Percentiles rank a stretch among this genome's conserved stretches.
These are phyloP conservation scores for Pyrenophora tritici-repentis DNA, from an alignment of 2,329 filamentous ascomycete species.

Conservation along the genomic window DNA sequence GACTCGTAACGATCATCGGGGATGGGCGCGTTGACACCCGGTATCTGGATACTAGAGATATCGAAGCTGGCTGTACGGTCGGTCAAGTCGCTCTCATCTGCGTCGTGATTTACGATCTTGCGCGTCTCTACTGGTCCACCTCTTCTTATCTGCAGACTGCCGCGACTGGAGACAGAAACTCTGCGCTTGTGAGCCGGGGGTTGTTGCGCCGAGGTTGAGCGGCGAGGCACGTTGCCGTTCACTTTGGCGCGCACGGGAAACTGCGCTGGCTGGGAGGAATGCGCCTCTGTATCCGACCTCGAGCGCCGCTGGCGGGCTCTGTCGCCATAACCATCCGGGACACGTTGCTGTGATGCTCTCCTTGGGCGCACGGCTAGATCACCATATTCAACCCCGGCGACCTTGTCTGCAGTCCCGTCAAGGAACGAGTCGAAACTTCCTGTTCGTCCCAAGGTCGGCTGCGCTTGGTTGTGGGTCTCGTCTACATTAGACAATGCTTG, in stretches of 20 bases:
- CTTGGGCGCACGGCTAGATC: conserved; percentile 26
- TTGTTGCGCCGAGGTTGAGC: conserved; percentile 27
- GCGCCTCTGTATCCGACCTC: conserved; percentile 33
- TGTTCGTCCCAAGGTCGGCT: conserved; percentile 40
- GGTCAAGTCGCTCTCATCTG: conserved; percentile 38
- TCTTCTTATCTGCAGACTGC: conserved; percentile 42
- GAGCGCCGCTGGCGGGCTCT: conserved; percentile 24
- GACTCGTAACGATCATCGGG: conserved; percentile 23
- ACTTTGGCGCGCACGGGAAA: conserved; percentile 35
- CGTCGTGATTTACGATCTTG: conserved; percentile 26
- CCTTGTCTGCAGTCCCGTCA: conserved; percentile 59
- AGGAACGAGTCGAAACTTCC: conserved; percentile 66
- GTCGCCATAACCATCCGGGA: conserved; percentile 12
- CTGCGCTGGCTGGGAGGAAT: conserved; percentile 25
- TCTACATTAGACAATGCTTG: conserved; percentile 41
- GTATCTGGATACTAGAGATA: conserved; percentile 38
- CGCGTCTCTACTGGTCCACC: conserved; percentile 17
- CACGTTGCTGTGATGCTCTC: conserved; percentile 19
- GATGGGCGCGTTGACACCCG: conserved; percentile 45
- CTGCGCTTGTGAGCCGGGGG: conserved; percentile 27
- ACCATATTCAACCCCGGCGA: conserved; percentile 48
- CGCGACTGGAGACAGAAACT: conserved; percentile 44
- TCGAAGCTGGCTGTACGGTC: conserved; percentile 37
- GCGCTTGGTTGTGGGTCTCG: conserved; percentile 26
- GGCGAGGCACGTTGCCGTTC: conserved; percentile 25